A percentile compares a stretch with the other conserved stretches of the same genome.
These are phyloP conservation scores for Carex kokanica DNA, from an alignment of 176 grass and related monocot genomes.

Conservation along the genomic window DNA sequence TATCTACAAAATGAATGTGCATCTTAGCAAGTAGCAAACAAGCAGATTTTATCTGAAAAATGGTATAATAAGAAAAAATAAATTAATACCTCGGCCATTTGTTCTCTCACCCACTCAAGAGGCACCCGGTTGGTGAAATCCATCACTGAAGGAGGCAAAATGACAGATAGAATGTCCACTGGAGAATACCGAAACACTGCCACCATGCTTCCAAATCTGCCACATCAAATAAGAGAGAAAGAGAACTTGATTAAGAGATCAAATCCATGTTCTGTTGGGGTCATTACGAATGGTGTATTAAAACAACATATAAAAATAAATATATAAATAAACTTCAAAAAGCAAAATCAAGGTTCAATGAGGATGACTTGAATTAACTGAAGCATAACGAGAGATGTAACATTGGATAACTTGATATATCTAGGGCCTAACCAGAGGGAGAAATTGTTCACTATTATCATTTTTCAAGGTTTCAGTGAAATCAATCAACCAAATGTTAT, in stretches of 20 bases:
- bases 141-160: constrained; percentile 68
- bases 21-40: constrained; percentile 30
- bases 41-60: constrained; percentile 1
- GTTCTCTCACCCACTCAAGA: constrained; percentile 72
- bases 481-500: background rate
- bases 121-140: constrained; percentile 51
- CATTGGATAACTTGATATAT: background rate
- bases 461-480: background rate
- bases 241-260: constrained; percentile 1
- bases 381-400: background rate
- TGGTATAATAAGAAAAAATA: constrained; percentile 23
- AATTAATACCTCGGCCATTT: constrained; percentile 55
- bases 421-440: background rate
- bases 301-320: constrained; percentile 22
- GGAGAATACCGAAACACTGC: constrained; percentile 94
- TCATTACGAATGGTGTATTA: background rate
- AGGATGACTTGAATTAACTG: background rate
- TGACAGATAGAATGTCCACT: constrained; percentile 87
- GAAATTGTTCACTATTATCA: background rate
- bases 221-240: constrained; percentile 21
- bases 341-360: constrained; percentile 15
- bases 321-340: constrained; percentile 8
- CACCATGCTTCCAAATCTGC: constrained; percentile 87
- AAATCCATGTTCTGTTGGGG: background rate
- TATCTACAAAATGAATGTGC: constrained; percentile 53